A percentile compares a stretch with the other conserved stretches of the same genome.
phyloP scores from a whole-genome alignment of 371 early-diverging fungal genomes.

The Syncephalis fuscata region DNA sequence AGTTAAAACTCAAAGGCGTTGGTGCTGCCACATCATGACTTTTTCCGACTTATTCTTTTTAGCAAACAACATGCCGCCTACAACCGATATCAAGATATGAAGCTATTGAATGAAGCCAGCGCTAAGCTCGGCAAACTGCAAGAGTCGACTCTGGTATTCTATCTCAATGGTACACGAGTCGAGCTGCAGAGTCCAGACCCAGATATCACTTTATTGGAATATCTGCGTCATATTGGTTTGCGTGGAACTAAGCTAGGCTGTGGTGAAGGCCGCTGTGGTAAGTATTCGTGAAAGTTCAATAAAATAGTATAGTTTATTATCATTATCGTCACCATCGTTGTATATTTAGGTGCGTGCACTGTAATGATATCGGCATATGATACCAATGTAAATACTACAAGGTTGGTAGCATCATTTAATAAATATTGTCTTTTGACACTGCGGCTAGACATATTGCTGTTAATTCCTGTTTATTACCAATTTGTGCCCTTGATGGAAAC shows the following conservation, averaged over 20 bases:
- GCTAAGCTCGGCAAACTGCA: too few relatives aligned
- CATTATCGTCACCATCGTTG: too few relatives aligned
- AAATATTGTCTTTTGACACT: too few relatives aligned
- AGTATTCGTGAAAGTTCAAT: too few relatives aligned
- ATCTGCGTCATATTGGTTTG: slow-evolving; percentile 40
- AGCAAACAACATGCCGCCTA: too few relatives aligned
- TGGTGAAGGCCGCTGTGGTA: slow-evolving; percentile 46
- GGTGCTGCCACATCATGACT: too few relatives aligned
- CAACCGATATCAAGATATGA: too few relatives aligned
- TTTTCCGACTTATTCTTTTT: too few relatives aligned
- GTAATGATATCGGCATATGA: slow-evolving; percentile 46
- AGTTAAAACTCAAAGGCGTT: too few relatives aligned
- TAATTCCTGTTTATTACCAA: slow-evolving; percentile 56
- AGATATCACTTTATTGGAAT: slow-evolving; percentile 39
- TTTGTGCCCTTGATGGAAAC: slow-evolving; percentile 50
- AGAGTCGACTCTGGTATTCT: slow-evolving; percentile 17
- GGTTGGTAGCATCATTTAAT: too few relatives aligned
- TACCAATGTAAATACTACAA: background rate
- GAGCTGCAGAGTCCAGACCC: slow-evolving; percentile 29
- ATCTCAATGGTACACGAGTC: slow-evolving; percentile 29
- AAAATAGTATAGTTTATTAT: too few relatives aligned
- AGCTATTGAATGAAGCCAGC: too few relatives aligned
- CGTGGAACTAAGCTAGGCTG: slow-evolving; percentile 67
- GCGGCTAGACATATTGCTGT: slow-evolving; percentile 19
- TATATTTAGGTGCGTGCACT: slow-evolving; percentile 54